Base-by-base conservation (phyloP, 352 stramenopile genomes). In the Pythium insidiosum region DNA sequence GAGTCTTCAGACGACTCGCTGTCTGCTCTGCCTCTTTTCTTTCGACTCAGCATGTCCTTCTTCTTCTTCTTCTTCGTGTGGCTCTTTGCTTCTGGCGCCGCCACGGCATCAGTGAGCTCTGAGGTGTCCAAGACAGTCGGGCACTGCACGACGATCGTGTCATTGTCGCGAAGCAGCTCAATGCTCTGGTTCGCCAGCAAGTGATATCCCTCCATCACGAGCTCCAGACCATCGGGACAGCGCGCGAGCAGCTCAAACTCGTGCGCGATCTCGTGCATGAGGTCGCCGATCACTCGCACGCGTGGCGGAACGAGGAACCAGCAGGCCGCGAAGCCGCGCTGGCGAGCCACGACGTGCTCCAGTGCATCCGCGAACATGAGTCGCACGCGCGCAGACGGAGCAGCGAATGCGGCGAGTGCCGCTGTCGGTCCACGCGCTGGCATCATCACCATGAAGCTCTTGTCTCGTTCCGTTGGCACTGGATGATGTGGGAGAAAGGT, bases 221-320 rank as follows among this genome's bases (percentile, higher is more conserved):
- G 51, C 51, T 82, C 64, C 24, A 90, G 15, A 2, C 74, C 73
- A 5, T 48, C 29, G 0, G 74, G 68, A 45, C 72, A 88, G 15
- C 61, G 36, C 34, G 38, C 50, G 10, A 38, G 33, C 41, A 88
- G 57, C 23, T 53, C 68, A 55, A 90, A 90, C 38, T 86, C 74
- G 7, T 56, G 45, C 38, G 63, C 35, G 31, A 90, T 58, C 53
- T 60, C 61, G 38, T 83, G 53, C 41, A 68, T 43, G 50, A 90
- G 37, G 41, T 90, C 78, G 26, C 73, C 72, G 28, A 90, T 73
- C 12, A 84, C 36, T 37, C 63, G 63, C 21, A 43, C 62, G 6
- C 61, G 50, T 1, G n/a, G 31, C 11, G 78, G 68, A 7, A 90
- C 34, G 16, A 88, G 50, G 42, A 74, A 88, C 74, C 74, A 90